phyloP scores from a whole-genome alignment of 441 rosid genomes.

The Raphanus hybrid region DNA sequence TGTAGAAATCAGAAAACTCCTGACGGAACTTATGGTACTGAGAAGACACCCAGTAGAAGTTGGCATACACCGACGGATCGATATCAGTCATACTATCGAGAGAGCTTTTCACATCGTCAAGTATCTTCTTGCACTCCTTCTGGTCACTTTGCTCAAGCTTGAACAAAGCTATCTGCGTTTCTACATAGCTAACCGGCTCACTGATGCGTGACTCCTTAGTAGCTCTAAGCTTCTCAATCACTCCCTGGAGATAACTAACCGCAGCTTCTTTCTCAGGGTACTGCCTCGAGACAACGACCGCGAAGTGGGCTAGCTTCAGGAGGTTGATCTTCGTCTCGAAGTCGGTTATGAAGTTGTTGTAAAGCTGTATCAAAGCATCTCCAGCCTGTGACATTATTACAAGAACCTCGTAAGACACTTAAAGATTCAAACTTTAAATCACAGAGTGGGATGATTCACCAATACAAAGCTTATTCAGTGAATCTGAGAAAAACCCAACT shows the following conservation, averaged over 20 bases:
- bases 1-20: conserved; percentile 94
- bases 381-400: conserved; percentile 59
- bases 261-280: conserved; percentile 92
- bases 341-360: conserved; percentile 87
- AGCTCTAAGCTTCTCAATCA: conserved; percentile 82
- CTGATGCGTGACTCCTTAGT: conserved; percentile 77
- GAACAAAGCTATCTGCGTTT: conserved; percentile 84
- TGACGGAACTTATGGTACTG: conserved; percentile 78
- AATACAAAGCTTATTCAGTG: conserved; percentile 5
- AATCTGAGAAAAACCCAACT: conserved; percentile 20
- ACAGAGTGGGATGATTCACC: background rate
- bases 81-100: conserved; percentile 97
- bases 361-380: conserved; percentile 86
- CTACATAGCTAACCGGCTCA: conserved; percentile 87
- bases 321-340: conserved; percentile 46
- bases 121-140: conserved; percentile 85
- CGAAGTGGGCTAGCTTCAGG: conserved; percentile 42
- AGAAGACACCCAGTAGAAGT: conserved; percentile 90
- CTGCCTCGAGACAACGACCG: conserved; percentile 85
- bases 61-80: conserved; percentile 97
- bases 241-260: conserved; percentile 72
- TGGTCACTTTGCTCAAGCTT: conserved; percentile 46
- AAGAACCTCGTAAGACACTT: background rate
- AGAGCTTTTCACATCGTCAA: conserved; percentile 87
- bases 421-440: conserved; percentile 16